Evolutionary conservation across 805 yeast species (phyloP), one percentile per base, ranked within the genome.

Genomic region (Brettanomyces bruxellensis): DNA sequence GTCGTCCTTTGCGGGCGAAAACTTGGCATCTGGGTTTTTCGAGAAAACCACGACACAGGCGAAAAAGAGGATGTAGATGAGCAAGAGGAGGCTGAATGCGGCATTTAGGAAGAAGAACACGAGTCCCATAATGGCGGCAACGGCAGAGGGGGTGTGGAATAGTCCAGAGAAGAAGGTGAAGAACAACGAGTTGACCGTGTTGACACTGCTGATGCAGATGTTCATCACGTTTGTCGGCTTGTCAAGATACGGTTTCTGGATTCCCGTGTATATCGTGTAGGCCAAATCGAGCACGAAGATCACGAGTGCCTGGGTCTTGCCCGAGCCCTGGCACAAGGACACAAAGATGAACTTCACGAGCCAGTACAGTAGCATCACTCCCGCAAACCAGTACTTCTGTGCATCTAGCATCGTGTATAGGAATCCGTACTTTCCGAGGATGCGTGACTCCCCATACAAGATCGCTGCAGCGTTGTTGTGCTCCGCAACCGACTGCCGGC

Each of bases 331-430:
- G 42, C 88, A 81, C 48, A 89, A 78, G 0, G 83, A 83, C 57
- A 90, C 79, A 59, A 90, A 84, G 13, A 83, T 58, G 13, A 82
- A 78, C 65, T 86, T 88, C 48, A 83, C 57, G 37, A 85, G 73
- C 45, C 74, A 71, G 64, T 86, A 85, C 3, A 62, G 61, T 38
- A 88, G 57, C 43, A 83, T 62, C 2, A 85, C 81, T 14, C 73
- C 67, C 49, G 91, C 86, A 75, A 90, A 90, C 86, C 89, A 90
- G 67, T 86, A 89, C 57, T 73, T 79, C 25, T 71, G 70, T 22
- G 96, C 95, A 51, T 78, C 76, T 65, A 83, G 89, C 89, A 87
- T 88, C 13, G 95, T 85, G 67, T 89, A 90, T 57, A 89, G 78
- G 66, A 83, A 90, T 0, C 96, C 96, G 60, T 83, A 89, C 60